These are phyloP conservation scores for Coriolopsis trogii DNA, from an alignment of 1,284 basidiomycete genomes.

Conservation along the genomic window DNA sequence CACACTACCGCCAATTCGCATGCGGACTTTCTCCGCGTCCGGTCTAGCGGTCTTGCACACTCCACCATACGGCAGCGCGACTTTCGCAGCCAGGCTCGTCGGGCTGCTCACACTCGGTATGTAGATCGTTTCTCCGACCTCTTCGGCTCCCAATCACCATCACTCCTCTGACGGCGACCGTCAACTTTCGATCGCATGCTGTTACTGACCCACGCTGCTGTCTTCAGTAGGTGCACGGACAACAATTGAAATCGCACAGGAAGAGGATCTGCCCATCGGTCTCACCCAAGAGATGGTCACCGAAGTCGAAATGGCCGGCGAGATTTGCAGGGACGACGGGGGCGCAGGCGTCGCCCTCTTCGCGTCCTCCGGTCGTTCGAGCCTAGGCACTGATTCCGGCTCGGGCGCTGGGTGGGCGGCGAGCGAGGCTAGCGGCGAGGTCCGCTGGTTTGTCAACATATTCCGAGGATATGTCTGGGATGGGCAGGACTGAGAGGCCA, in stretches of 20 bases:
- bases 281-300: slow-evolving; percentile 77
- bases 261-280: slow-evolving; percentile 71
- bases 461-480: slow-evolving; percentile 73
- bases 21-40: slow-evolving; percentile 66
- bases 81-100: slow-evolving; percentile 69
- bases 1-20: slow-evolving; percentile 71
- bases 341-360: slow-evolving; percentile 42
- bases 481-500: slow-evolving; percentile 54
- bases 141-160: background rate
- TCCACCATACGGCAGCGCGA: slow-evolving; percentile 66
- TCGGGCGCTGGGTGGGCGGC: slow-evolving; percentile 37
- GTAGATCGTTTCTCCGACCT: slow-evolving; percentile 5
- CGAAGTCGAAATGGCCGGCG: slow-evolving; percentile 66
- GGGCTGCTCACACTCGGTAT: slow-evolving; percentile 51
- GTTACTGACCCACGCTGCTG: background rate
- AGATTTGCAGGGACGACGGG: slow-evolving; percentile 77
- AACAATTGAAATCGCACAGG: slow-evolving; percentile 65
- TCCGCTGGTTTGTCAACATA: slow-evolving; percentile 70
- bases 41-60: slow-evolving; percentile 87
- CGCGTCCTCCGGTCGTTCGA: slow-evolving; percentile 9
- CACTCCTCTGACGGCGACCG: background rate
- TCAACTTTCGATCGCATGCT: too few species aligned
- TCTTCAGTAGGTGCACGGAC: slow-evolving; percentile 43
- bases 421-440: slow-evolving; percentile 49
- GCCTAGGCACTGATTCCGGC: slow-evolving; percentile 3